Evolutionary conservation across 805 yeast species (phyloP).

Genomic region (Priceomyces carsonii): DNA sequence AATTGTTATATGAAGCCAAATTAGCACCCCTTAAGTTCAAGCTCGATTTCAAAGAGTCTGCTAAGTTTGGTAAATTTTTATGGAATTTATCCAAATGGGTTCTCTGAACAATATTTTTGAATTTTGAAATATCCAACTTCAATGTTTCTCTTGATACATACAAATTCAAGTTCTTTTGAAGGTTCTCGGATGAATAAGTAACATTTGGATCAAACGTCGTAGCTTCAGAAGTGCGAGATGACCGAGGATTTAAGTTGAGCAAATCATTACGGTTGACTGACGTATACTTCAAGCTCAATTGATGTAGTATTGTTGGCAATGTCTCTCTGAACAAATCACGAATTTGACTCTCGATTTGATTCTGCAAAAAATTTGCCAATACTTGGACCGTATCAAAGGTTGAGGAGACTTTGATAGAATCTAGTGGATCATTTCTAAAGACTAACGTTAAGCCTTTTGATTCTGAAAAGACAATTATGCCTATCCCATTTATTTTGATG

Average conservation of each 20-base stretch:
- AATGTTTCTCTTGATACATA: constrained; percentile 79
- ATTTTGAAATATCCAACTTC: constrained; percentile 61
- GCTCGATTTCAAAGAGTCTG: constrained; percentile 35
- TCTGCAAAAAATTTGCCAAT: constrained; percentile 78
- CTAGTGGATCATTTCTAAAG: constrained; percentile 86
- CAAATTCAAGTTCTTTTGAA: constrained; percentile 39
- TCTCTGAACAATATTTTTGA: constrained; percentile 59
- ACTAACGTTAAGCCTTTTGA: constrained; percentile 84
- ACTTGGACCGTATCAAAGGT: constrained; percentile 87
- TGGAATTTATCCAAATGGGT: constrained; percentile 46
- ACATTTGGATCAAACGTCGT: constrained; percentile 60
- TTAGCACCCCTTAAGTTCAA: constrained; percentile 31
- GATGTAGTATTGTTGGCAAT: constrained; percentile 77
- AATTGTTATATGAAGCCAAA: constrained; percentile 4
- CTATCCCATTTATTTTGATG: constrained; percentile 74
- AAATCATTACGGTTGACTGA: constrained; percentile 11
- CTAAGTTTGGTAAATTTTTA: constrained; percentile 41
- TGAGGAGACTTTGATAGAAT: constrained; percentile 76
- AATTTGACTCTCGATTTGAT: constrained; percentile 79
- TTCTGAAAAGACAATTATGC: constrained; percentile 79
- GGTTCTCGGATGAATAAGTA: constrained; percentile 55
- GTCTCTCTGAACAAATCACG: constrained; percentile 81
- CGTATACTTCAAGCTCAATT: constrained; percentile 63
- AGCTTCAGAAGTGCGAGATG: constrained; percentile 17
- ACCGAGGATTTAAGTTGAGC: constrained; percentile 12